Evolutionary conservation across 208 protist species (phyloP).

Genomic region (Leishmania lainsoni): DNA sequence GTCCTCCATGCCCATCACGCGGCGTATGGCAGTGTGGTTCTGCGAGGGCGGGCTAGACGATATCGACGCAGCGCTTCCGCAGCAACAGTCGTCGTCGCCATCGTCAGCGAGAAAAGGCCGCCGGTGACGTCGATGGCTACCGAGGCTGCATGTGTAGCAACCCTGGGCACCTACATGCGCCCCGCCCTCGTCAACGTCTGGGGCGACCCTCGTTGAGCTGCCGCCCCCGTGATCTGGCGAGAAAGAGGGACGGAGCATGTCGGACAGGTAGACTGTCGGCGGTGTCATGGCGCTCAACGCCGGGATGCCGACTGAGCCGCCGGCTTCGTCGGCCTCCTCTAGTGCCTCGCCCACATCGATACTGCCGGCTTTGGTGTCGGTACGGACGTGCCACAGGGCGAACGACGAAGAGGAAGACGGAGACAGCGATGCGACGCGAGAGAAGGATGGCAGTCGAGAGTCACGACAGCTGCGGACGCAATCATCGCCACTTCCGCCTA

Average conservation of each 20-base stretch:
- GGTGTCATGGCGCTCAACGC: neutral
- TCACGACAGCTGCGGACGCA: neutral
- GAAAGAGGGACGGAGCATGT: constrained; percentile 29
- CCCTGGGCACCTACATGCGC: neutral
- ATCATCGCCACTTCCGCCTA: neutral
- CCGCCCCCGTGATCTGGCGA: constrained; percentile 4
- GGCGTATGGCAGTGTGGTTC: constrained; percentile 19
- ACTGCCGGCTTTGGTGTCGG: neutral
- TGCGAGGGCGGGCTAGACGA: constrained; percentile 33
- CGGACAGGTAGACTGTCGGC: constrained; percentile 16
- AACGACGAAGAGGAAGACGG: neutral
- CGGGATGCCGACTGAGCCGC: neutral
- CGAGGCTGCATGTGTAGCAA: neutral
- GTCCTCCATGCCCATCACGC: neutral
- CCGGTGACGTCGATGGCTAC: neutral
- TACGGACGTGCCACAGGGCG: neutral
- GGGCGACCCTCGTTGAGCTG: neutral
- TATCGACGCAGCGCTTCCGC: constrained; percentile 1
- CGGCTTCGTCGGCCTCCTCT: neutral
- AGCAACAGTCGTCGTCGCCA: neutral
- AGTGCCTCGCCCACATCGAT: neutral
- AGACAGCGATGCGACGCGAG: neutral
- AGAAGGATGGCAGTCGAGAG: neutral
- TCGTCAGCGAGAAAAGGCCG: neutral
- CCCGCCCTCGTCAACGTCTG: neutral